Evolutionary conservation across 2,329 filamentous ascomycete genomes (phyloP), one percentile per base, ranked within the genome.

Genomic region (Fusarium algeriense): DNA sequence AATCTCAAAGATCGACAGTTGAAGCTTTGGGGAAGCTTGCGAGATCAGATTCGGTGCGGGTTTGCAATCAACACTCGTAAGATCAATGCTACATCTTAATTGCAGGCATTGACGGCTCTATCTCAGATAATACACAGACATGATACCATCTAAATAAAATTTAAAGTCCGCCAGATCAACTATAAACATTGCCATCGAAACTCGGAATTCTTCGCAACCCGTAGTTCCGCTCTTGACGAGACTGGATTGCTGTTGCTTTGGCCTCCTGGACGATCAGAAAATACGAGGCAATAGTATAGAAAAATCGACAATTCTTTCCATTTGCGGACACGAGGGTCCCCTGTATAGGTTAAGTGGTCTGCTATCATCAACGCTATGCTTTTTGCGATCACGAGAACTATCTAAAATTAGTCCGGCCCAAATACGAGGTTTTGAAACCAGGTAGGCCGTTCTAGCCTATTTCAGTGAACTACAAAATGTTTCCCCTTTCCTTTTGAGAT

Each of bases 361-460:
- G 9, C n/a, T 38, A 52, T 38, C 6, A 12, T 3, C 32, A 38
- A 52, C 32, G 32, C 48, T 52, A 38, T 52, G 17, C 48, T 52
- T 38, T 15, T 38, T 52, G 38, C 32, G 20, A 52, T 38, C 32
- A 52, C 32, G 48, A 52, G 48, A 52, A 12, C 48, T 12, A 15
- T 52, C 20, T 52, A 38, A 52, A 38, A 52, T 52, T 52, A 52
- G 48, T 26, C 37, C 32, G 32, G 48, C 32, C 26, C 20, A n/a
- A 56, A 60, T 60, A 60, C 57, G 57, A 60, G 57, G 15, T 60
- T 20, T 55, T 23, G 30, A 37, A 43, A 60, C 35, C 35, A 54
- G 32, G 32, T 15, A 59, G n/a, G 10, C 11, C 38, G 38, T 56
- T 56, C 49, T 44, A 23, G 26, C 43, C 45, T n/a, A 44, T 44